Conservation (phyloP, 306 rosid genomes). For the Elaeagnus macrophylla region DNA sequence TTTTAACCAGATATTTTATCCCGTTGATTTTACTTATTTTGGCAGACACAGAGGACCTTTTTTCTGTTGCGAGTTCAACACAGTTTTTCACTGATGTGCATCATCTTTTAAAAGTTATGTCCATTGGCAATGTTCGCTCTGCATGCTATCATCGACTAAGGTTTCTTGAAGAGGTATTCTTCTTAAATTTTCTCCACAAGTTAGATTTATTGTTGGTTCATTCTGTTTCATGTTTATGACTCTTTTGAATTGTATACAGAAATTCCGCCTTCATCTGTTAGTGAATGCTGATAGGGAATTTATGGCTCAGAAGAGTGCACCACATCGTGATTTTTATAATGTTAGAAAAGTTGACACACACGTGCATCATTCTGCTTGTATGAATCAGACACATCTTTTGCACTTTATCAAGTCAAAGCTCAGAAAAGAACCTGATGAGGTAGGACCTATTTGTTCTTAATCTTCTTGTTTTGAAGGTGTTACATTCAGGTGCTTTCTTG, state of each 20-base stretch:
- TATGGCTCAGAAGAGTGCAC: slow-evolving; percentile 68
- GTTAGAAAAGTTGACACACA: slow-evolving; percentile 82
- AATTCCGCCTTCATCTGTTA: slow-evolving; percentile 81
- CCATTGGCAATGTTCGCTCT: slow-evolving; percentile 69
- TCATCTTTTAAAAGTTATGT: slow-evolving; percentile 59
- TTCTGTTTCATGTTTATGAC: slow-evolving; percentile 24
- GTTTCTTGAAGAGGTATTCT: slow-evolving; percentile 72
- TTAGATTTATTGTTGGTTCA: slow-evolving; percentile 7
- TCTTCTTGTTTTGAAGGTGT: slow-evolving; percentile 2
- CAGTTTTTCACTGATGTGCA: slow-evolving; percentile 74
- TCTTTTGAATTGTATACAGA: slow-evolving; percentile 43
- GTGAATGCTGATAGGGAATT: slow-evolving; percentile 61
- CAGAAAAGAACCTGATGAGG: slow-evolving; percentile 80
- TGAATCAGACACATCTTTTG: slow-evolving; percentile 92
- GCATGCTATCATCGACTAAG: slow-evolving; percentile 71
- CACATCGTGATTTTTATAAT: slow-evolving; percentile 87
- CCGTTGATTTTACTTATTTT: slow-evolving; percentile 9
- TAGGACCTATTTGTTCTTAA: slow-evolving; percentile 10
- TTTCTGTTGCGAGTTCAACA: slow-evolving; percentile 70
- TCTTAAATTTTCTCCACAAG: slow-evolving; percentile 13
- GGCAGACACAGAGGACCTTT: slow-evolving; percentile 58
- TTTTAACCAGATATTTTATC: slow-evolving; percentile 9
- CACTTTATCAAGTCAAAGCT: slow-evolving; percentile 76
- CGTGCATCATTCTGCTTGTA: slow-evolving; percentile 91
- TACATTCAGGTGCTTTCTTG: neutral